Evolutionary conservation across 768 basidiomycete species (phyloP).

Genomic region (Suillus spraguei): DNA sequence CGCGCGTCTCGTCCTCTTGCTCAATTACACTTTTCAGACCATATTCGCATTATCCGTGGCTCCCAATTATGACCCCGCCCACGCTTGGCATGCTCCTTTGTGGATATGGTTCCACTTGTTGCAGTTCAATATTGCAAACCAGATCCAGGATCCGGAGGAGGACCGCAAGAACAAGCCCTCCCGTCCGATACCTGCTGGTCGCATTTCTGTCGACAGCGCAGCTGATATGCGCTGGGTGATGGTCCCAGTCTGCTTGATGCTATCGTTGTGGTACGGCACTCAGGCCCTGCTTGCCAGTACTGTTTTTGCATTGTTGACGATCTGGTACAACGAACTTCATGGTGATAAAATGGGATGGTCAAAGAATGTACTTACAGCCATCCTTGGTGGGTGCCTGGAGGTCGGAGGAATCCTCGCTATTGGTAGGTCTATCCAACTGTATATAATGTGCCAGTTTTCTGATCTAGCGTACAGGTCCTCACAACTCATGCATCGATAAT

Average conservation of each 20-base stretch:
- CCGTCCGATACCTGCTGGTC: constrained; percentile 44
- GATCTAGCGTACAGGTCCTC: constrained; percentile 23
- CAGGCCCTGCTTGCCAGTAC: constrained; percentile 37
- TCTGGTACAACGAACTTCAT: constrained; percentile 42
- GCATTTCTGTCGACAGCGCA: constrained; percentile 36
- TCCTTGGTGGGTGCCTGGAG: constrained; percentile 40
- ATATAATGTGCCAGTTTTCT: neutral
- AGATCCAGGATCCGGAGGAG: constrained; percentile 39
- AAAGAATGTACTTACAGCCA: constrained; percentile 41
- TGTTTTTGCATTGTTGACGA: constrained; percentile 27
- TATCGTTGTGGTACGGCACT: constrained; percentile 34
- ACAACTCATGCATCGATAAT: constrained; percentile 22
- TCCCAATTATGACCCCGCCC: constrained; percentile 14
- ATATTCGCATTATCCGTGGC: constrained; percentile 32
- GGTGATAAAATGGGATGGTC: constrained; percentile 40
- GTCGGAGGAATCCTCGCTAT: constrained; percentile 41
- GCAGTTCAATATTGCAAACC: constrained; percentile 42
- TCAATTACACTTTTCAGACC: constrained; percentile 22
- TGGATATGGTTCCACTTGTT: constrained; percentile 50
- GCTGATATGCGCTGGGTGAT: constrained; percentile 35
- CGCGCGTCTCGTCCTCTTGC: neutral
- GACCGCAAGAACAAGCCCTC: constrained; percentile 44
- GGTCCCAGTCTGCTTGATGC: constrained; percentile 31
- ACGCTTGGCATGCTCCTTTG: constrained; percentile 23
- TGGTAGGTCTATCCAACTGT: constrained; percentile 24